phyloP scores from a whole-genome alignment of 495 filamentous ascomycete genomes.

The Neurospora intermedia region DNA sequence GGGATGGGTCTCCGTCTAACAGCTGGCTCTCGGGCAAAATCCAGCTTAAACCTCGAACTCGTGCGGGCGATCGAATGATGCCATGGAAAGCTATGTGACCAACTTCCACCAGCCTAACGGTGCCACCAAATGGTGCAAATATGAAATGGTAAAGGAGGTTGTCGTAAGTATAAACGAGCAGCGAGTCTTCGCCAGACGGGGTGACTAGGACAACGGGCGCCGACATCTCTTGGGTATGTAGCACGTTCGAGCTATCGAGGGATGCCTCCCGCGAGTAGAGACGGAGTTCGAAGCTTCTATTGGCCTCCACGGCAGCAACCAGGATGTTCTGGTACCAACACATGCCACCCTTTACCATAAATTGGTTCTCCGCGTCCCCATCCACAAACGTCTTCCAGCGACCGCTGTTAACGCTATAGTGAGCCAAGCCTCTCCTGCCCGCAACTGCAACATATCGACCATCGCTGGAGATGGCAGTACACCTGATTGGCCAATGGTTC shows the following conservation, averaged over 20 bases:
- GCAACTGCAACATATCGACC: slow-evolving; percentile 92
- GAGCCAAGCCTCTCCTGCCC: slow-evolving; percentile 81
- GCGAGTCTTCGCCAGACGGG: slow-evolving; percentile 81
- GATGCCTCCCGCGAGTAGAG: slow-evolving; percentile 80
- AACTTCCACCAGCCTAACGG: slow-evolving; percentile 74
- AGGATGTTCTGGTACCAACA: slow-evolving; percentile 97
- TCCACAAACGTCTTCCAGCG: slow-evolving; percentile 93
- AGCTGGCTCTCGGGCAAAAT: slow-evolving; percentile 87
- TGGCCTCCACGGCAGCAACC: slow-evolving; percentile 83
- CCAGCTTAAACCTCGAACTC: slow-evolving; percentile 92
- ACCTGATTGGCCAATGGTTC: slow-evolving; percentile 86
- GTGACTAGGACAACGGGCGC: slow-evolving; percentile 80
- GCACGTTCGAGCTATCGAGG: slow-evolving; percentile 58
- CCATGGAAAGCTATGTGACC: slow-evolving; percentile 96
- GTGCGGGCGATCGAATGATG: slow-evolving; percentile 84
- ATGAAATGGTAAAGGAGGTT: slow-evolving; percentile 94
- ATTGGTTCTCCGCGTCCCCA: slow-evolving; percentile 70
- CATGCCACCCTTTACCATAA: slow-evolving; percentile 93
- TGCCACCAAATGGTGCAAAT: slow-evolving; percentile 56
- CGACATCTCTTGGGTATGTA: slow-evolving; percentile 67
- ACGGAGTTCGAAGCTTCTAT: slow-evolving; percentile 75
- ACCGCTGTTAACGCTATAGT: slow-evolving; percentile 90
- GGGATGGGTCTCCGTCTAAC: slow-evolving; percentile 83
- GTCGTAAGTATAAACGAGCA: slow-evolving; percentile 93
- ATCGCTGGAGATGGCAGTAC: slow-evolving; percentile 76